These are phyloP conservation scores for Guillardia theta DNA, from an alignment of 78 protist genomes.

Conservation along the genomic window DNA sequence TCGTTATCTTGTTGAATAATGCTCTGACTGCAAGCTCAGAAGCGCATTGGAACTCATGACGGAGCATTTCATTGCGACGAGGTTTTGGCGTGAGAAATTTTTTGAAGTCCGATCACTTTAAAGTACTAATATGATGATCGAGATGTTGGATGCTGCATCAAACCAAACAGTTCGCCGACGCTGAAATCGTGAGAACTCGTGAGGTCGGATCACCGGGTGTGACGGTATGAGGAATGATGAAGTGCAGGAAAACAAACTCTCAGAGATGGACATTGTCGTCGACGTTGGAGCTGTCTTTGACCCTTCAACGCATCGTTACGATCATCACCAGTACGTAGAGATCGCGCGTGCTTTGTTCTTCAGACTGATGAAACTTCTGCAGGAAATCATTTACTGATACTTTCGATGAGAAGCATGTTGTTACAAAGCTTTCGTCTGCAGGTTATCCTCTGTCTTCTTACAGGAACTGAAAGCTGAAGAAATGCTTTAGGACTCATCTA, in stretches of 20 bases:
- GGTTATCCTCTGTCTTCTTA: neutral
- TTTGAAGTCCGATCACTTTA: neutral
- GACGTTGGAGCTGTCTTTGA: conserved; percentile 90
- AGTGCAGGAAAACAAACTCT: neutral
- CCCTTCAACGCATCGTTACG: neutral
- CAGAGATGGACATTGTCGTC: conserved; percentile 77
- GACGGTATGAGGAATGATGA: neutral
- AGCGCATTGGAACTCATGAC: conserved; percentile 71
- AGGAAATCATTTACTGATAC: conserved; percentile 70
- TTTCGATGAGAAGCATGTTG: neutral
- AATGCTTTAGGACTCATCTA: conserved; percentile 72
- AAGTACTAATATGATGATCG: neutral
- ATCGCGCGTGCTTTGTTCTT: too few species aligned
- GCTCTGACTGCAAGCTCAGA: too few species aligned
- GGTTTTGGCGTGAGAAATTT: conserved; percentile 76
- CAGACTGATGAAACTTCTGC: too few species aligned
- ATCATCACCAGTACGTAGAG: conserved; percentile 63
- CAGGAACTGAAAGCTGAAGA: conserved; percentile 44
- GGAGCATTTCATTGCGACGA: conserved; percentile 90
- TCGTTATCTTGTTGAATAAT: too few species aligned
- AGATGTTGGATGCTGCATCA: conserved; percentile 63
- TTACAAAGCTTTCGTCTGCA: neutral
- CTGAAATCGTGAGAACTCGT: neutral
- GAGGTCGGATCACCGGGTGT: neutral
- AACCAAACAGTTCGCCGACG: conserved; percentile 34